Evolutionary conservation across 139 green algal genomes (phyloP), one percentile per base, ranked within the genome.

Genomic region (Coelastrella sp.): DNA sequence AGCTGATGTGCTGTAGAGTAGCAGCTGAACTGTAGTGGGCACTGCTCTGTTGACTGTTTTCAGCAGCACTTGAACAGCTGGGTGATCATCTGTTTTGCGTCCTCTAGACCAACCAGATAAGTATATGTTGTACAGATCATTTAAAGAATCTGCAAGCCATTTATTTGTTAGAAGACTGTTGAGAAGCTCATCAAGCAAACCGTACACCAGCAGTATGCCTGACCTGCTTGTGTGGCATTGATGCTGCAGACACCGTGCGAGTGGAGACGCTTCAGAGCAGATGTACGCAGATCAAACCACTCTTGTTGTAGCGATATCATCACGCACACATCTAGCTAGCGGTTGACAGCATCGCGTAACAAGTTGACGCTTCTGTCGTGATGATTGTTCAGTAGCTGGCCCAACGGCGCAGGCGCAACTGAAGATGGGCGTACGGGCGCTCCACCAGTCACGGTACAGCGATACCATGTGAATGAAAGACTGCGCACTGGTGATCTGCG

Each of bases 231-330:
- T 17, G 35, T 8, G 4, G 20, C 70, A 1, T 9, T 0, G 0
- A 12, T 78, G 17, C 70, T 78, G 15, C 12, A 17, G 70, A 78
- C 8, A 25, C 19, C 6, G 17, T 17, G 9, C 7, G 7, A 14
- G 14, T 81, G 74, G 7, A 86, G 80, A 7, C 24, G 8, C 10
- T 58, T 12, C n/a, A 75, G 10, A 1, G 80, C 80, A 35, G 57
- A 14, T 24, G 60, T 74, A 8, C 80, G 80, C n/a, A 86, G 24
- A 58, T 86, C 59, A 60, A 86, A 86, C 80, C 80, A 86, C 25
- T 86, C 80, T 17, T 56, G 79, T 4, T 24, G 19, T 35, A 11
- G 17, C 12, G 17, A 1, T 6, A 25, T 78, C 15, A 12, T 25
- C 12, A 72, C 5, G 63, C 63, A 72, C 12, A 25, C 8, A 25